These are phyloP conservation scores for Drechslerella coelobrocha DNA, from an alignment of 2,329 filamentous ascomycete species.

Conservation along the genomic window DNA sequence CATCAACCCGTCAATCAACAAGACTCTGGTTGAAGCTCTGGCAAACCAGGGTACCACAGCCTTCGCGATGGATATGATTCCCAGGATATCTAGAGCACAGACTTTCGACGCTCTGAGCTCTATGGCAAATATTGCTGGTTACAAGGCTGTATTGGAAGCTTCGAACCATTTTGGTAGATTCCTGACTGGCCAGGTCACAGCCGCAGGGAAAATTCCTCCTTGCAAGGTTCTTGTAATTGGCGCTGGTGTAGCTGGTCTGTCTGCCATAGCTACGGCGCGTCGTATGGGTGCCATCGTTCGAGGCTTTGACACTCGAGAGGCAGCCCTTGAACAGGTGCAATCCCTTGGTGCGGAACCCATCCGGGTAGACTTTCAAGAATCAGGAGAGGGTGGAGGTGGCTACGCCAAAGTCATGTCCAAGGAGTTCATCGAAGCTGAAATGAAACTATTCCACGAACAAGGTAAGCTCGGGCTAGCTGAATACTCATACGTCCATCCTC, in stretches of 20 bases:
- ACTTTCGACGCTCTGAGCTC: conserved; percentile 64
- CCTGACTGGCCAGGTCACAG: conserved; percentile 86
- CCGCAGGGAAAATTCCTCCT: conserved; percentile 82
- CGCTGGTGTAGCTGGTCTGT: conserved; percentile 85
- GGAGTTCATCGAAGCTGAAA: conserved; percentile 89
- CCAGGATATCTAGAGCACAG: conserved; percentile 85
- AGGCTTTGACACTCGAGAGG: conserved; percentile 89
- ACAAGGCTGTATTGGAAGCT: conserved; percentile 88
- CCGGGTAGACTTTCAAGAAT: conserved; percentile 77
- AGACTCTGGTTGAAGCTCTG: conserved; percentile 74
- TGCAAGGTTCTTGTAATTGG: conserved; percentile 91
- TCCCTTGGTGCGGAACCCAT: conserved; percentile 89
- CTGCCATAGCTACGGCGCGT: conserved; percentile 82
- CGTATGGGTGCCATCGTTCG: conserved; percentile 87
- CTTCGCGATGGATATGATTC: conserved; percentile 93
- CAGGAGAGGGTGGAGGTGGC: conserved; percentile 81
- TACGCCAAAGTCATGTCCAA: conserved; percentile 96
- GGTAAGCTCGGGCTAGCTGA: conserved; percentile 60
- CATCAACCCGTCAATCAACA: conserved; percentile 82
- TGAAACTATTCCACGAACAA: conserved; percentile 89
- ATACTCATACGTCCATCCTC: neutral
- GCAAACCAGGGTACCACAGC: conserved; percentile 73
- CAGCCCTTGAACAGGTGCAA: conserved; percentile 85
- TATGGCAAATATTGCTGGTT: conserved; percentile 94
- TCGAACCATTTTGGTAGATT: conserved; percentile 90